Conservation (phyloP, 257 asterid species). For the Petrea volubilis region DNA sequence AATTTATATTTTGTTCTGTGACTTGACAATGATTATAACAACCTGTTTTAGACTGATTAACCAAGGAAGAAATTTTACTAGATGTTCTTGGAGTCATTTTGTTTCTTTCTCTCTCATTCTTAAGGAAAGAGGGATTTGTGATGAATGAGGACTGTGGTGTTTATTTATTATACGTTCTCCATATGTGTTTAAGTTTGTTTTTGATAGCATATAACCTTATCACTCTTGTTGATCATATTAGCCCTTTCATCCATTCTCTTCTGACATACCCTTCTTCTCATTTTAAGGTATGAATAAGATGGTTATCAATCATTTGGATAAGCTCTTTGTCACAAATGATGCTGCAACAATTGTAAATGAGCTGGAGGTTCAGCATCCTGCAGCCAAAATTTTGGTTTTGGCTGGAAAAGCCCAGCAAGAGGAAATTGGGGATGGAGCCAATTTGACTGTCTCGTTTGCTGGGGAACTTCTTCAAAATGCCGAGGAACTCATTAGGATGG, state of each 20-base stretch:
- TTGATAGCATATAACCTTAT: not conserved
- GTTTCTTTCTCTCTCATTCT: not conserved
- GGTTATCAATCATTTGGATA: constrained; percentile 97
- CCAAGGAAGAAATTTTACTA: not conserved
- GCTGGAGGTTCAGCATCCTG: constrained; percentile 99
- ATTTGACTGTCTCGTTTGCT: constrained; percentile 87
- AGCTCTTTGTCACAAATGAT: constrained; percentile 92
- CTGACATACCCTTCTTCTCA: not conserved
- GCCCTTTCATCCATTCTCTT: not conserved
- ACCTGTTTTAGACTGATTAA: not conserved
- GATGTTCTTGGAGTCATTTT: not conserved
- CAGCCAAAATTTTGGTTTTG: constrained; percentile 91
- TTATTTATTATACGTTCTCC: too few relatives aligned
- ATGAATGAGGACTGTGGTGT: not conserved
- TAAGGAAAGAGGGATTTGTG: not conserved
- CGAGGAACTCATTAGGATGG: constrained; percentile 98
- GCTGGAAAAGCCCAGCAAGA: constrained; percentile 98
- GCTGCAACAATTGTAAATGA: constrained; percentile 95
- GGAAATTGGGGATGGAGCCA: constrained; percentile 98
- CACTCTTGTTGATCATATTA: not conserved
- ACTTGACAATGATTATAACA: not conserved
- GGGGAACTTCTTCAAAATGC: constrained; percentile 97
- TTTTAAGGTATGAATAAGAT: constrained; percentile 92
- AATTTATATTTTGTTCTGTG: not conserved
- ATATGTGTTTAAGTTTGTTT: not conserved